phyloP scores from a whole-genome alignment of 768 basidiomycete species.

The Tulasnella sp. region DNA sequence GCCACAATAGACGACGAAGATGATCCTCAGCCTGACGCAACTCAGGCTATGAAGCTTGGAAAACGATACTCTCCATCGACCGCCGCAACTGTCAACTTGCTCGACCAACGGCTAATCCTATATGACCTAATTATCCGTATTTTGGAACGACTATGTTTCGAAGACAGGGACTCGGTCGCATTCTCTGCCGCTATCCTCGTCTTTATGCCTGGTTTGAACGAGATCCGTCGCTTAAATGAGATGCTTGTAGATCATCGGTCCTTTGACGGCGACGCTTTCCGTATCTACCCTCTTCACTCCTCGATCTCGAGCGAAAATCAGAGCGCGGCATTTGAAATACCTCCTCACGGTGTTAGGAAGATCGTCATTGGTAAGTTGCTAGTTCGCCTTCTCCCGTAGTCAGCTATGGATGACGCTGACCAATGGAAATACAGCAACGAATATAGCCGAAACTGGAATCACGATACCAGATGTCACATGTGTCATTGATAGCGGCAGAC shows the following conservation, averaged over 20 bases:
- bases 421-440: constrained; percentile 46
- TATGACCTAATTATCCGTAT: constrained; percentile 81
- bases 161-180: constrained; percentile 35
- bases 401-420: no score
- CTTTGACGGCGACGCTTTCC: constrained; percentile 60
- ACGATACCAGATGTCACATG: constrained; percentile 98
- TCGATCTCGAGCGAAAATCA: constrained; percentile 88
- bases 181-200: constrained; percentile 78
- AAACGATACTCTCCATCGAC: constrained; percentile 74
- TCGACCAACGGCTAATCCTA: constrained; percentile 81
- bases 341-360: constrained; percentile 69
- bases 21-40: constrained; percentile 24
- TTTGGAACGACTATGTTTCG: constrained; percentile 73
- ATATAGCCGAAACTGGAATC: constrained; percentile 94
- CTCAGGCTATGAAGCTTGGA: constrained; percentile 43
- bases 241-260: constrained; percentile 58
- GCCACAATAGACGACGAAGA: constrained; percentile 59
- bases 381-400: no score
- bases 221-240: constrained; percentile 83
- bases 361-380: constrained; percentile 75
- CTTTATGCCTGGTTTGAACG: constrained; percentile 91
- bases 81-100: constrained; percentile 62
- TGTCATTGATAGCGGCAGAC: constrained; percentile 89
- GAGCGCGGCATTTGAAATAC: constrained; percentile 79
- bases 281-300: constrained; percentile 80